Base-by-base conservation (phyloP, 805 yeast species). In the Ogataea naganishii region DNA sequence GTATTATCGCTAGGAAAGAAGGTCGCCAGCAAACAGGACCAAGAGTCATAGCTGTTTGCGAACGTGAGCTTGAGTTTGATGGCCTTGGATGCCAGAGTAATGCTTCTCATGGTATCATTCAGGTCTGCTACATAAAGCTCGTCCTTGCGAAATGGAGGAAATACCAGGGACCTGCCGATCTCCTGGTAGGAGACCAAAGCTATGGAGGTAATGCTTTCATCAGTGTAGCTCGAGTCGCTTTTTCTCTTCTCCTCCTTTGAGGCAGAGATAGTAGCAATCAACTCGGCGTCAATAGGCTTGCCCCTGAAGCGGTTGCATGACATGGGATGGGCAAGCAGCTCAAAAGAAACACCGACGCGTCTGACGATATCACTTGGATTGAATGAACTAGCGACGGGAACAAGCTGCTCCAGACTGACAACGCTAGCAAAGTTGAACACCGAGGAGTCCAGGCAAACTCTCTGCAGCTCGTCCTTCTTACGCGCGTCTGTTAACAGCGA, bases 171-270 rank as follows among this genome's bases (percentile, higher is more conserved):
- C 15, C 52, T 42, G 5, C 49, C 51, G 20, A 40, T 34, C 6
- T 47, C 45, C 20, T 56, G 55, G 9, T 48, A 30, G n/a, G 48
- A 40, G 10, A 57, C 44, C 5, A 60, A 27, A 6, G 57, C 60
- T 12, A 51, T 20, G 7, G 40, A 32, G 12, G 27, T 18, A 13
- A 32, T 13, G 4, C 20, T 14, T n/a, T n/a, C n/a, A n/a, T n/a
- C n/a, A n/a, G n/a, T n/a, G n/a, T n/a, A n/a, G n/a, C n/a, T n/a
- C n/a, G n/a, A n/a, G n/a, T n/a, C n/a, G n/a, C n/a, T n/a, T n/a
- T n/a, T n/a, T n/a, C n/a, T n/a, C n/a, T n/a, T n/a, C n/a, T n/a
- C n/a, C n/a, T n/a, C n/a, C n/a, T n/a, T n/a, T n/a, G n/a, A n/a
- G n/a, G n/a, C n/a, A n/a, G n/a, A n/a, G n/a, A n/a, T n/a, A n/a